phyloP scores from a whole-genome alignment of 306 rosid species.

The Quillaja saponaria region DNA sequence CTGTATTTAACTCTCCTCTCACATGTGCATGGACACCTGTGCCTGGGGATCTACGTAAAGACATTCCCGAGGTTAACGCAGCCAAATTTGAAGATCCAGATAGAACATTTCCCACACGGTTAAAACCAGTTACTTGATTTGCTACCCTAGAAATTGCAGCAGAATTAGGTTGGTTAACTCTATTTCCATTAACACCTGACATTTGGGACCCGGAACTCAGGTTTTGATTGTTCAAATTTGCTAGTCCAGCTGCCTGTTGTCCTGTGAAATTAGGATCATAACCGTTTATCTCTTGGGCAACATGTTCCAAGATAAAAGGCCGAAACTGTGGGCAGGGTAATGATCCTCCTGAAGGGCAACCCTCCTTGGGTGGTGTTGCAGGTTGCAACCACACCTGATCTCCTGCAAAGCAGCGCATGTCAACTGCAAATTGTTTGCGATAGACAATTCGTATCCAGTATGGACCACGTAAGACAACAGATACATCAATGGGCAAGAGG shows the following conservation, averaged over 20 bases:
- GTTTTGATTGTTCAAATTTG: slow-evolving; percentile 67
- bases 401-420: slow-evolving; percentile 99
- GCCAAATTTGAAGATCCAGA: slow-evolving; percentile 81
- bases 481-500: slow-evolving; percentile 94
- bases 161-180: slow-evolving; percentile 68
- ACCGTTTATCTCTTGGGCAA: slow-evolving; percentile 95
- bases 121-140: slow-evolving; percentile 69
- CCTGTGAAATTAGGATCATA: slow-evolving; percentile 78
- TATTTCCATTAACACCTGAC: slow-evolving; percentile 72
- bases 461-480: slow-evolving; percentile 98
- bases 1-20: slow-evolving; percentile 95
- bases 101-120: slow-evolving; percentile 79
- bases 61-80: slow-evolving; percentile 57
- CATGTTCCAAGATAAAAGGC: slow-evolving; percentile 99
- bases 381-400: slow-evolving; percentile 99
- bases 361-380: slow-evolving; percentile 95
- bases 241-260: slow-evolving; percentile 71
- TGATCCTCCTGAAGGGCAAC: slow-evolving; percentile 85
- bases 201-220: slow-evolving; percentile 60
- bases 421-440: slow-evolving; percentile 91
- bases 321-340: slow-evolving; percentile 98
- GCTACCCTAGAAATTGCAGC: slow-evolving; percentile 76
- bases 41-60: slow-evolving; percentile 84
- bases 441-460: slow-evolving; percentile 96
- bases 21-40: slow-evolving; percentile 95